phyloP scores from a whole-genome alignment of 2,329 filamentous ascomycete species.

The Colletotrichum orchidophilum region DNA sequence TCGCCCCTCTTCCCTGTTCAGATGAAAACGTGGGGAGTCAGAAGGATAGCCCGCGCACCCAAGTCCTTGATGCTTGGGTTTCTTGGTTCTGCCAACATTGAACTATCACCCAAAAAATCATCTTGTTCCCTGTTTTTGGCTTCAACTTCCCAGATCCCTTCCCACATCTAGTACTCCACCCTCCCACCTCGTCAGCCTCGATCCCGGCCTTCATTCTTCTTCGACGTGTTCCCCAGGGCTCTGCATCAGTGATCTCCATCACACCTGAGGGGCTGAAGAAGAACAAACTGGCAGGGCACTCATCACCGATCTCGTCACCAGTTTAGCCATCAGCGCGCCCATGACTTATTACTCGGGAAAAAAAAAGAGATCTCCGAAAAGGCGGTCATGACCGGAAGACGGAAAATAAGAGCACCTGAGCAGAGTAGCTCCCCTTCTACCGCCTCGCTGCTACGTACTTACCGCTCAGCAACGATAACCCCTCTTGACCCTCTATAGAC shows the following conservation, averaged over 20 bases:
- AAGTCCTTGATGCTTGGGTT: neutral
- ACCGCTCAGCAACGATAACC: neutral
- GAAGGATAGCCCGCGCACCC: neutral
- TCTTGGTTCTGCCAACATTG: constrained; percentile 7
- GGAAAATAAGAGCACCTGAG: too few relatives aligned
- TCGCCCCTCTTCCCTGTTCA: constrained; percentile 1
- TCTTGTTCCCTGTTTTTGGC: constrained; percentile 23
- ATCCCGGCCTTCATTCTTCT: neutral
- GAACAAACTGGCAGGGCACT: neutral
- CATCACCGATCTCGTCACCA: neutral
- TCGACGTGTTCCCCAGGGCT: neutral
- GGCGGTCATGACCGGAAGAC: constrained; percentile 11
- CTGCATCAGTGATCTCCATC: neutral
- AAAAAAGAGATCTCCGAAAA: neutral
- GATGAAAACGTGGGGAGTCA: constrained; percentile 11
- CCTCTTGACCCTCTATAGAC: neutral
- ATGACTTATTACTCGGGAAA: neutral
- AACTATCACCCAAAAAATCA: neutral
- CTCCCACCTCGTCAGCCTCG: constrained; percentile 12
- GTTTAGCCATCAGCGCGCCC: neutral
- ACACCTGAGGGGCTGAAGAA: neutral
- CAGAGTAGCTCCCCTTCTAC: neutral
- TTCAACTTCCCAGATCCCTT: constrained; percentile 5
- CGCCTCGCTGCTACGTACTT: neutral
- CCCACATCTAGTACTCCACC: neutral